Conservation (phyloP, 2,329 filamentous ascomycete species). For the Calycina herbarum region DNA sequence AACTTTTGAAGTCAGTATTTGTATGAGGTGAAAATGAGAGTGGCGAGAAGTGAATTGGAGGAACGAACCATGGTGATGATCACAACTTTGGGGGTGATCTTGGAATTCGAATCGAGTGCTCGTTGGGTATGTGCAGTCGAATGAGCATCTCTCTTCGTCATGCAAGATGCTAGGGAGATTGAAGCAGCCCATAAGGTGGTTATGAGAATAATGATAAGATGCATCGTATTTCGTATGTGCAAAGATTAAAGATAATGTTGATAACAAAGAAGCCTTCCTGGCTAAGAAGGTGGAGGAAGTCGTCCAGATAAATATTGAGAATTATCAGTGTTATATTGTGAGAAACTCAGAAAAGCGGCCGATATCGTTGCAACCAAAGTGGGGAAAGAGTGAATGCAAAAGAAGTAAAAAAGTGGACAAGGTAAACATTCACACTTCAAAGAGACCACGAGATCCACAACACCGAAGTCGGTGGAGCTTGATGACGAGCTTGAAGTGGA, state of each 20-base stretch:
- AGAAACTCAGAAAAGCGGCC: background rate
- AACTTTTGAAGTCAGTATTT: constrained; percentile 3
- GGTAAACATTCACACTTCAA: background rate
- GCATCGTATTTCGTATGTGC: background rate
- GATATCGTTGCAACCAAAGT: background rate
- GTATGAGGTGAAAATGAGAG: background rate
- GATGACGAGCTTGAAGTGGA: background rate
- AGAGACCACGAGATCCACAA: background rate
- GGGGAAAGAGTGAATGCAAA: background rate
- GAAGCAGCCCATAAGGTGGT: background rate
- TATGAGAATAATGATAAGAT: background rate
- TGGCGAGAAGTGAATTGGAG: background rate
- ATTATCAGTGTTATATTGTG: background rate
- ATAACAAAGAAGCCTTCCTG: background rate
- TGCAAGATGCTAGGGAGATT: background rate
- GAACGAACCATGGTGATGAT: constrained; percentile 14
- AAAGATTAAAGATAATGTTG: background rate
- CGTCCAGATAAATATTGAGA: background rate
- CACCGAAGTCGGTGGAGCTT: background rate
- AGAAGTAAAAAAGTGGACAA: background rate
- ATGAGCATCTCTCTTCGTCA: background rate
- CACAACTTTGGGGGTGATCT: constrained; percentile 8
- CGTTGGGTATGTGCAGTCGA: background rate
- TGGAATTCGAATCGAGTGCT: background rate
- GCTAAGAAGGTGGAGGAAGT: background rate